phyloP scores from a whole-genome alignment of 108 stramenopile species.

The Nitzschia inconspicua region DNA sequence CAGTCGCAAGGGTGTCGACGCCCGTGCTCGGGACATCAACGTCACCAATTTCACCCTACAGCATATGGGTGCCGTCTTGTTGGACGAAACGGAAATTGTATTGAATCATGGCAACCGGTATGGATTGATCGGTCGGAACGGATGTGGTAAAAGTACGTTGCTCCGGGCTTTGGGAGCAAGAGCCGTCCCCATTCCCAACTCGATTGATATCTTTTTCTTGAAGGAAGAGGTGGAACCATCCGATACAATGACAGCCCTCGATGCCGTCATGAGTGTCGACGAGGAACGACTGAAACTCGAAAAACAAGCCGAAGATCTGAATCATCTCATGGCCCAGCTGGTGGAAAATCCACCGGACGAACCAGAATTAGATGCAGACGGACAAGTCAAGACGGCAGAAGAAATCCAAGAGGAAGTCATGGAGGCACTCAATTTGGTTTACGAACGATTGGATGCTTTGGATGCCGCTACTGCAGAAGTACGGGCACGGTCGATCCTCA shows the following conservation, averaged over 20 bases:
- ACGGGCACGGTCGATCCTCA: slow-evolving; percentile 92
- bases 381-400: slow-evolving; percentile 63
- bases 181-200: slow-evolving; percentile 92
- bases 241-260: slow-evolving; percentile 90
- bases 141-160: slow-evolving; percentile 84
- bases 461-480: slow-evolving; percentile 97
- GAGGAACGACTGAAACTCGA: slow-evolving; percentile 87
- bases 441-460: slow-evolving; percentile 95
- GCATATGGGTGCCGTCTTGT: slow-evolving; percentile 87
- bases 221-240: slow-evolving; percentile 93
- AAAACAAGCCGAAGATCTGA: slow-evolving; percentile 88
- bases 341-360: slow-evolving; percentile 51
- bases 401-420: slow-evolving; percentile 86
- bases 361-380: too few relatives aligned
- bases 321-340: slow-evolving; percentile 66
- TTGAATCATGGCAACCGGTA: slow-evolving; percentile 98
- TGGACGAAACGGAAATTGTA: slow-evolving; percentile 91
- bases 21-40: slow-evolving; percentile 89
- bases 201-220: slow-evolving; percentile 96
- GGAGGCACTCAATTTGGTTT: slow-evolving; percentile 87
- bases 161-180: slow-evolving; percentile 90
- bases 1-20: slow-evolving; percentile 73
- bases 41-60: slow-evolving; percentile 92
- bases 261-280: slow-evolving; percentile 98
- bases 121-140: slow-evolving; percentile 79